These are phyloP conservation scores for Scheffersomyces quercinus DNA, from an alignment of 1,139 yeast species.

Conservation along the genomic window DNA sequence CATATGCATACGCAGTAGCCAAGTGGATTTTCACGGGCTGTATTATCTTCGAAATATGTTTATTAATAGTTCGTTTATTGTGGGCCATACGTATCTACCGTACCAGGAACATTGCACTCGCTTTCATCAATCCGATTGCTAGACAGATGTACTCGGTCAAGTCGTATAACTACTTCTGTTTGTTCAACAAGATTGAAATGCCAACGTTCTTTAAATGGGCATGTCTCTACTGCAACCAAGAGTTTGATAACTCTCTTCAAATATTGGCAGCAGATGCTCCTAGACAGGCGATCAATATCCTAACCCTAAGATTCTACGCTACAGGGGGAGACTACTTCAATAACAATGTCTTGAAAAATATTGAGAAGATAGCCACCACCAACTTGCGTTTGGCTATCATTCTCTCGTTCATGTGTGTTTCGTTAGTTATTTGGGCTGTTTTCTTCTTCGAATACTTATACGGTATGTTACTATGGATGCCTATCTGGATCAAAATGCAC, in stretches of 20 bases:
- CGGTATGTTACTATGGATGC: slow-evolving; percentile 58
- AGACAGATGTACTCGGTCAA: slow-evolving; percentile 56
- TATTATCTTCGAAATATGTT: slow-evolving; percentile 68
- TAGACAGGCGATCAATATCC: slow-evolving; percentile 81
- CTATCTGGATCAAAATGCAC: slow-evolving; percentile 50
- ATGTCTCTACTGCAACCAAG: slow-evolving; percentile 66
- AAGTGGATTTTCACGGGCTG: slow-evolving; percentile 87
- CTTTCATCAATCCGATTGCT: slow-evolving; percentile 69
- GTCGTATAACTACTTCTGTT: slow-evolving; percentile 67
- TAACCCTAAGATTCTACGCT: slow-evolving; percentile 62
- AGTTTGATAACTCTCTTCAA: slow-evolving; percentile 64
- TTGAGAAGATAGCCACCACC: slow-evolving; percentile 57
- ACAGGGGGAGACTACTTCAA: slow-evolving; percentile 42
- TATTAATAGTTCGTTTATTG: slow-evolving; percentile 58
- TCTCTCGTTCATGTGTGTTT: slow-evolving; percentile 71
- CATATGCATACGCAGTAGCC: slow-evolving; percentile 58
- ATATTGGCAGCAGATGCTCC: slow-evolving; percentile 80
- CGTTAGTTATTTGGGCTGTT: slow-evolving; percentile 73
- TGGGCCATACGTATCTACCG: slow-evolving; percentile 60
- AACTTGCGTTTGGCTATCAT: slow-evolving; percentile 69
- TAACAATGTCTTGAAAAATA: slow-evolving; percentile 51
- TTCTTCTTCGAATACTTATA: slow-evolving; percentile 61
- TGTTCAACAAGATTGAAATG: slow-evolving; percentile 66
- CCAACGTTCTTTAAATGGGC: slow-evolving; percentile 69
- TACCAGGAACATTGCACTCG: slow-evolving; percentile 66